Percentiles rank a stretch among this genome's conserved stretches.
Conservation (phyloP, 2,329 filamentous ascomycete genomes). For the Thielaviopsis euricoi region DNA sequence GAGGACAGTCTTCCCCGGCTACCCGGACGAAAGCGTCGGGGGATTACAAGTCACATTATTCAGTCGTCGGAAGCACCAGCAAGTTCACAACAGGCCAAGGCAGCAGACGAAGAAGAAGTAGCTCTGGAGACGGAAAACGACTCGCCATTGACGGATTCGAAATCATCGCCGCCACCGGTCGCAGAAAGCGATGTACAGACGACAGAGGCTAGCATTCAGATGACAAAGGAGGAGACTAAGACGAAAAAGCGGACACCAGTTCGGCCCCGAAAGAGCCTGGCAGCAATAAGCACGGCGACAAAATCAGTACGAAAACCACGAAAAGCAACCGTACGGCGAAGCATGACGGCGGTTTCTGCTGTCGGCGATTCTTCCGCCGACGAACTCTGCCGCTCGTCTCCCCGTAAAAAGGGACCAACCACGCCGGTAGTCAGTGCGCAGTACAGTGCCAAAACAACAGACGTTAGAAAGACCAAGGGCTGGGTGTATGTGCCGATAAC, state of each 20-base stretch:
- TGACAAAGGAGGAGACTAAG: not conserved
- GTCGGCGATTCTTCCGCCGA: conserved; percentile 5
- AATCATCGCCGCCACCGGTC: not conserved
- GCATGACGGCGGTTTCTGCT: not conserved
- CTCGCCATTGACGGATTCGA: not conserved
- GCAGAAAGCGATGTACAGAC: not conserved
- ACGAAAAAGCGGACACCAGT: not conserved
- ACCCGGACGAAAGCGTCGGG: not conserved
- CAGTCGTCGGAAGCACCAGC: not conserved
- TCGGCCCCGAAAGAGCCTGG: not conserved
- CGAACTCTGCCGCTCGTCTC: conserved; percentile 2
- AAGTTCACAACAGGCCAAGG: not conserved
- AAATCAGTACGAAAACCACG: not conserved
- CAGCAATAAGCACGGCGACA: not conserved
- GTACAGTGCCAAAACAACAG: not conserved
- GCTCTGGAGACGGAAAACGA: not conserved
- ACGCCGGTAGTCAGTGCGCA: not conserved
- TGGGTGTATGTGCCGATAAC: conserved; percentile 8
- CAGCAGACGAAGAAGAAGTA: not conserved
- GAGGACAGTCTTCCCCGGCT: not conserved
- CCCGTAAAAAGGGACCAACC: not conserved
- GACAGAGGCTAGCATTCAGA: not conserved
- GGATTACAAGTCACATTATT: not conserved
- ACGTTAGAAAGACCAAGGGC: conserved; percentile 1
- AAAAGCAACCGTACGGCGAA: not conserved